Evolutionary conservation across 164 flowering plant genomes (phyloP), one percentile per base, ranked within the genome.

Genomic region (Nymphaea colorata): DNA sequence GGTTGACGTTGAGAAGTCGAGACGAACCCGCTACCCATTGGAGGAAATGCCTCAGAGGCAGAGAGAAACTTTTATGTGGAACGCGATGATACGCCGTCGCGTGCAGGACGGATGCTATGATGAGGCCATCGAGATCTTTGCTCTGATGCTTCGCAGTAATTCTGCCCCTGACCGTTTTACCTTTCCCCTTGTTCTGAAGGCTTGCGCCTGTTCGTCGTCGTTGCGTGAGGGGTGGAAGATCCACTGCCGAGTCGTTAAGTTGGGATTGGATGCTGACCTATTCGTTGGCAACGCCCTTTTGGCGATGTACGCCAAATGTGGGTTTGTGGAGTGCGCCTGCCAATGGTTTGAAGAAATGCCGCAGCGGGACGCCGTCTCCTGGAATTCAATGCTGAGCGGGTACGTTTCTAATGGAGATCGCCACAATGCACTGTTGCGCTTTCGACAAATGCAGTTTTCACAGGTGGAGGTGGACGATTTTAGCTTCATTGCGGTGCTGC

Each of bases 351-450:
- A 65, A 3, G 83, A 82, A 75, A 90, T 90, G 91, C 74, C 74
- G 4, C 44, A 64, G 3, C 81, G 75, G 69, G 92, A 88, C 71
- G 64, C 78, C 69, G 89, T 85, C 69, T 83, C 92, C 17, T 90
- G 96, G 96, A 86, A 88, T 71, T 86, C 91, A 4, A 80, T 90
- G 84, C 76, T 88, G 65, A 67, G 76, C 70, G 92, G 84, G 67
- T 85, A 79, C 78, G 77, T 71, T 69, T 78, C 69, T 0, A 76
- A 44, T 71, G 87, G 82, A 18, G 82, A 84, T 73, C 83, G 85
- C 36, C 68, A 66, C 73, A 71, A 67, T 10, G 66, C 87, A 3
- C 66, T 89, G 43, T 7, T 43, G 66, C 77, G 75, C 41, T 79
- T 87, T 41, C 51, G 59, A 7, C 74, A 80, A 68, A 84, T 86